Conservation (phyloP, 129 eudicot species). For the Apium graveolens region DNA sequence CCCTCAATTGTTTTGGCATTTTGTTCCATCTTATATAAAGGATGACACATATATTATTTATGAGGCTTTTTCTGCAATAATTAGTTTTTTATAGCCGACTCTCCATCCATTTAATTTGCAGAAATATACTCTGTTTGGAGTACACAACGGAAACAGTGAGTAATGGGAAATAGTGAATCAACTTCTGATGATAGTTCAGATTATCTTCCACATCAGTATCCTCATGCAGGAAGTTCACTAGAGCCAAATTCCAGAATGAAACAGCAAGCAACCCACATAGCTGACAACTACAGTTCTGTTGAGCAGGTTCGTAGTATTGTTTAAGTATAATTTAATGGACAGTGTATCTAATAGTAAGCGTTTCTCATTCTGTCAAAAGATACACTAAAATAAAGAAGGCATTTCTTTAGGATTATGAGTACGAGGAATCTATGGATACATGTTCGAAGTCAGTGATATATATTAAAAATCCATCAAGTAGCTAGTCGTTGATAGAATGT, state of each 20-base stretch:
- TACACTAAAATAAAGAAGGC: background rate
- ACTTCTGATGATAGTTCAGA: slow-evolving; percentile 23
- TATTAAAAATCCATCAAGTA: background rate
- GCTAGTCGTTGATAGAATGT: background rate
- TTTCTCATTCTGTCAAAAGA: background rate
- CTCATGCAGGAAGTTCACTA: slow-evolving; percentile 25
- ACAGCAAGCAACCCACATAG: slow-evolving; percentile 26
- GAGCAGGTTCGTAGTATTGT: slow-evolving; percentile 31
- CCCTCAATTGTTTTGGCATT: background rate
- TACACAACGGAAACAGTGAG: background rate
- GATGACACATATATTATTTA: background rate
- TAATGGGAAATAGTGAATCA: slow-evolving; percentile 47
- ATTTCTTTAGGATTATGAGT: background rate
- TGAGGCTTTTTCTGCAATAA: background rate
- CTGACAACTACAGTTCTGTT: slow-evolving; percentile 43
- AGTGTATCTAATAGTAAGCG: background rate
- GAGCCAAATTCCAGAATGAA: slow-evolving; percentile 16
- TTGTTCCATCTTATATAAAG: background rate
- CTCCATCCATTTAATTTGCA: slow-evolving; percentile 5
- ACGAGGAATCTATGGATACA: background rate
- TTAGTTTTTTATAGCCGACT: background rate
- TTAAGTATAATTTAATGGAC: background rate
- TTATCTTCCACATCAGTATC: slow-evolving; percentile 8
- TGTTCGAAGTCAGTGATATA: background rate
- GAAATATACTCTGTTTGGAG: slow-evolving; percentile 1